phyloP scores from a whole-genome alignment of 371 early-diverging fungal species.

The Furculomyces boomerangus region DNA sequence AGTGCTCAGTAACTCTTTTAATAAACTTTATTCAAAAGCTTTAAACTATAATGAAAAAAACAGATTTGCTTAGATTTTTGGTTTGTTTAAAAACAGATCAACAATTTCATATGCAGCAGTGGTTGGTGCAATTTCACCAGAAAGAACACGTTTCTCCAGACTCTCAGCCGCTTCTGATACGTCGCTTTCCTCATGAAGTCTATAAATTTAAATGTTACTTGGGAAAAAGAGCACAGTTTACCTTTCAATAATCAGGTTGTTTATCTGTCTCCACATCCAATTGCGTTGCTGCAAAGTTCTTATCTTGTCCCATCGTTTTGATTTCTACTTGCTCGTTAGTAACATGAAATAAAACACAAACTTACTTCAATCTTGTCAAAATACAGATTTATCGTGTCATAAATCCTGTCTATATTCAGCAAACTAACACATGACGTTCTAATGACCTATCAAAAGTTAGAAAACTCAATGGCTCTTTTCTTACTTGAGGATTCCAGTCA shows the following conservation, averaged over 20 bases:
- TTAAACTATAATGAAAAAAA: background rate
- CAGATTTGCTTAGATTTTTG: too few species aligned
- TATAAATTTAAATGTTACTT: slow-evolving; percentile 8
- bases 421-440: slow-evolving; percentile 39
- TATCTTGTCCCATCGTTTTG: slow-evolving; percentile 19
- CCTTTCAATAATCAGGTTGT: slow-evolving; percentile 25
- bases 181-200: slow-evolving; percentile 21
- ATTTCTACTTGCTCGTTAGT: slow-evolving; percentile 5
- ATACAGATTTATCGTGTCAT: slow-evolving; percentile 38
- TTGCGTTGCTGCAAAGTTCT: slow-evolving; percentile 36
- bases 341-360: background rate
- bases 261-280: slow-evolving; percentile 61
- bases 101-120: slow-evolving; percentile 30
- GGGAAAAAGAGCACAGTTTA: background rate
- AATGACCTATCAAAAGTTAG: slow-evolving; percentile 21
- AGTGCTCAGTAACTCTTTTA: background rate
- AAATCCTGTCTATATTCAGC: slow-evolving; percentile 39
- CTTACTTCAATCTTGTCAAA: slow-evolving; percentile 15
- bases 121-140: slow-evolving; percentile 30
- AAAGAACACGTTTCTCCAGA: slow-evolving; percentile 26
- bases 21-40: background rate
- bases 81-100: too few species aligned
- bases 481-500: slow-evolving; percentile 4
- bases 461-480: slow-evolving; percentile 1
- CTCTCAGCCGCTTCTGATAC: slow-evolving; percentile 18